Base-by-base conservation (phyloP, 2,329 filamentous ascomycete genomes). In the Capronia americana region DNA sequence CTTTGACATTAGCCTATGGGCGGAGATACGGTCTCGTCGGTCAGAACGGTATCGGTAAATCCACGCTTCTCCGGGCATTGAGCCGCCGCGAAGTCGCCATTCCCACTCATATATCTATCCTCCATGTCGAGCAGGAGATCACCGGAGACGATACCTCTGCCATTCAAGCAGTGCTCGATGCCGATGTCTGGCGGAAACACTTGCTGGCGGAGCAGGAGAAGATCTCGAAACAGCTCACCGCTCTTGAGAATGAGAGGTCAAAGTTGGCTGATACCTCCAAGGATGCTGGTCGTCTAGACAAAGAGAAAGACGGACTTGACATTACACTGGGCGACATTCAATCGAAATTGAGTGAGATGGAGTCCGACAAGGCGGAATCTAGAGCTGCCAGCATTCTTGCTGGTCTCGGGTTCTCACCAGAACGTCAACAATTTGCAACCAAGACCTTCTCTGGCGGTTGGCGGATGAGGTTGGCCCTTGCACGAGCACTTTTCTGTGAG, bases 401-500 rank as follows among this genome's bases (percentile, higher is more conserved):
- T 66, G 95, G 95, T 87, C 88, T 99, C 65, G 95, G 95, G 73
- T 99, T 99, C 86, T 98, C 95, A 0, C 79, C 92, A 23, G 95
- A 98, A 79, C 87, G 93, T 71, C 95, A 99, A 77, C 91, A 96
- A 73, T 93, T 87, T 76, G 90, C 95, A 17, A 99, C 95, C 62
- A 98, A 92, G 85, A 98, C 94, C 4, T 99, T 99, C 82, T 99
- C 95, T 61, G 95, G 95, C 86, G 95, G 95, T 90, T 99, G 95
- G 95, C 89, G 95, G 80, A 99, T 99, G 95, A 90, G 95, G 84
- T 83, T 99, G 75, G 95, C 95, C 14, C 86, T 99, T 69, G 95
- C 95, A 12, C 86, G 95, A 85, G 95, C 95, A 14, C 87, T 99
- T 41, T 99, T 99, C 84, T 99, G 95, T 82, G 95, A 99, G 78